These are phyloP conservation scores for Aspergillus costaricaensis DNA, from an alignment of 2,329 filamentous ascomycete species.

Conservation along the genomic window DNA sequence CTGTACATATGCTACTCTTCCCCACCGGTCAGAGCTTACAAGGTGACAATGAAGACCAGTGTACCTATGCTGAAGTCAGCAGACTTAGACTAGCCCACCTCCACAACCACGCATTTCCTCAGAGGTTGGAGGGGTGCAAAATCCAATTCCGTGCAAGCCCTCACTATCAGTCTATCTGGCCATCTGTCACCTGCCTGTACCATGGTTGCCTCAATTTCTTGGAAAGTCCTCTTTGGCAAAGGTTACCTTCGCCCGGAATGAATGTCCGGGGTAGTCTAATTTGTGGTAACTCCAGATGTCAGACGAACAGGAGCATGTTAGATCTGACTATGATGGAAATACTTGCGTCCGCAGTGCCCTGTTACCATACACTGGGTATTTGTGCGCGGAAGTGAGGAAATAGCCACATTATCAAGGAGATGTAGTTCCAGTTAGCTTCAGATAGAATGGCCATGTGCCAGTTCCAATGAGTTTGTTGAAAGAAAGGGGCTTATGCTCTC, in stretches of 20 bases:
- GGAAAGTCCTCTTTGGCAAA: not conserved
- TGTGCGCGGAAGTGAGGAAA: not conserved
- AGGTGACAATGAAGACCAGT: not conserved
- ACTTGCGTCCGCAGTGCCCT: not conserved
- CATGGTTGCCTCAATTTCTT: not conserved
- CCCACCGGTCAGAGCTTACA: not conserved
- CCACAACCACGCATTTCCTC: not conserved
- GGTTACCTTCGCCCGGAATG: not conserved
- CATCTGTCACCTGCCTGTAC: not conserved
- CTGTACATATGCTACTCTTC: not conserved
- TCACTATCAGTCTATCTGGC: not conserved
- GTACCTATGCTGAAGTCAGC: not conserved
- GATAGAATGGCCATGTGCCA: not conserved
- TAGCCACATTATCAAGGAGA: not conserved
- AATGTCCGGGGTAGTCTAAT: not conserved
- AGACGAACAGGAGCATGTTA: not conserved
- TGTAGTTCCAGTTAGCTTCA: not conserved
- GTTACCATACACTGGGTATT: not conserved
- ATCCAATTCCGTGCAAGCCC: not conserved
- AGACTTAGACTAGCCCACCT: not conserved
- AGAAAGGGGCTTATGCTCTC: not conserved
- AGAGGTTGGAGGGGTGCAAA: not conserved
- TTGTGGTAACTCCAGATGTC: not conserved
- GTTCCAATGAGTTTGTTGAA: not conserved
- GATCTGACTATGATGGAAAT: not conserved